A percentile compares a stretch with the other conserved stretches of the same genome.
phyloP scores from a whole-genome alignment of 495 filamentous ascomycete species.

The Jackrogersella minutella region DNA sequence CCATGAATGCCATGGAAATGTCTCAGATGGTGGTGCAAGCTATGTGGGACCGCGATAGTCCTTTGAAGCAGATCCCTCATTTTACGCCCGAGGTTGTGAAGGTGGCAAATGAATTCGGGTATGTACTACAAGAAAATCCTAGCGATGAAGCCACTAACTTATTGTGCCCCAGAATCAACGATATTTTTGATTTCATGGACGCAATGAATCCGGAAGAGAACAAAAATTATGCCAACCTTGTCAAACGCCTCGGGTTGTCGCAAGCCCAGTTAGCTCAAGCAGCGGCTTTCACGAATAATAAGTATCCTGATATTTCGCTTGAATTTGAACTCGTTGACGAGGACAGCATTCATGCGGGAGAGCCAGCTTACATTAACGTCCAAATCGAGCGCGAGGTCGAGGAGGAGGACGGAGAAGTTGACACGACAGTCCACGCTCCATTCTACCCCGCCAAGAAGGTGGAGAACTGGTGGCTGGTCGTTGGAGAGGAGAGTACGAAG shows the following conservation, averaged over 20 bases:
- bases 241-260: slow-evolving; percentile 79
- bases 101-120: slow-evolving; percentile 80
- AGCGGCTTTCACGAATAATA: slow-evolving; percentile 95
- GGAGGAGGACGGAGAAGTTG: slow-evolving; percentile 70
- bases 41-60: slow-evolving; percentile 98
- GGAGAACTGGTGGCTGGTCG: slow-evolving; percentile 97
- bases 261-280: slow-evolving; percentile 85
- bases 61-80: slow-evolving; percentile 96
- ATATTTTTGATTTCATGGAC: slow-evolving; percentile 98
- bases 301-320: slow-evolving; percentile 93
- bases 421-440: slow-evolving; percentile 89
- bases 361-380: slow-evolving; percentile 84
- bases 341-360: slow-evolving; percentile 78
- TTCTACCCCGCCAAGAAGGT: slow-evolving; percentile 94
- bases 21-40: slow-evolving; percentile 99
- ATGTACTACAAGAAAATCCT: slow-evolving; percentile 50
- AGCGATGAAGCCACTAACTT: slow-evolving; percentile 48
- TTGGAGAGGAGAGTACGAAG: slow-evolving; percentile 89
- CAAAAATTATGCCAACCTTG: slow-evolving; percentile 73
- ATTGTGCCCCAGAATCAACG: slow-evolving; percentile 68
- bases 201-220: slow-evolving; percentile 96
- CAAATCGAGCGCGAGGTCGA: slow-evolving; percentile 86
- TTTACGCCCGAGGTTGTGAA: slow-evolving; percentile 86
- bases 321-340: slow-evolving; percentile 85
- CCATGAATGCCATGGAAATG: slow-evolving; percentile 99